These are phyloP conservation scores for Beauveria rudraprayagi DNA, from an alignment of 2,329 filamentous ascomycete genomes.

Conservation along the genomic window DNA sequence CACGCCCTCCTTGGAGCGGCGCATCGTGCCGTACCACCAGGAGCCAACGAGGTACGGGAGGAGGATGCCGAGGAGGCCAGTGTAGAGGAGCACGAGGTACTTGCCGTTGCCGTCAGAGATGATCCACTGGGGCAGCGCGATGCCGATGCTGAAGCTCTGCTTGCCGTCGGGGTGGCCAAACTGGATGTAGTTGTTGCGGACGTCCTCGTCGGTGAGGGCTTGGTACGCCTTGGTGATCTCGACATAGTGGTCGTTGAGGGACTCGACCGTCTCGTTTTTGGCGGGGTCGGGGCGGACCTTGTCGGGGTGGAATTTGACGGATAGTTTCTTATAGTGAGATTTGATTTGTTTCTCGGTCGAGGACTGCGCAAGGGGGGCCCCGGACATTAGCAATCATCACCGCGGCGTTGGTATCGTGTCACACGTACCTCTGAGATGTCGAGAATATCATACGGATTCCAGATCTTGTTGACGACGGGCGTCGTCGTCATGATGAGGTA, in stretches of 20 bases:
- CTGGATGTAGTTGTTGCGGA: conserved; percentile 93
- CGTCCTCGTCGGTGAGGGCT: conserved; percentile 90
- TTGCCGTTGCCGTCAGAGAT: conserved; percentile 91
- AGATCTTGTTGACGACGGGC: conserved; percentile 65
- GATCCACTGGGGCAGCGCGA: conserved; percentile 88
- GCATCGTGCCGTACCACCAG: conserved; percentile 98
- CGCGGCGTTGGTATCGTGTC: background rate
- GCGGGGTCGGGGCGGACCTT: conserved; percentile 75
- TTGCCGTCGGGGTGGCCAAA: conserved; percentile 97
- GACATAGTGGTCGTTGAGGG: conserved; percentile 80
- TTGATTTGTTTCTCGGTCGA: conserved; percentile 87
- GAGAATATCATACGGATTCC: conserved; percentile 95
- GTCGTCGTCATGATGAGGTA: conserved; percentile 82
- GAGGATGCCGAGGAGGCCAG: conserved; percentile 76
- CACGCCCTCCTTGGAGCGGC: conserved; percentile 86
- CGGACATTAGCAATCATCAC: background rate
- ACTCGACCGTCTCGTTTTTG: conserved; percentile 84
- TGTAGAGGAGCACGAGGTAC: conserved; percentile 88
- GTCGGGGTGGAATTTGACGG: conserved; percentile 83
- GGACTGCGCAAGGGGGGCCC: conserved; percentile 40
- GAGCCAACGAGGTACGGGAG: conserved; percentile 89
- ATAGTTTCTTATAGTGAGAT: conserved; percentile 79
- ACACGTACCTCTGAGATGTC: conserved; percentile 66
- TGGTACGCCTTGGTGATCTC: conserved; percentile 98
- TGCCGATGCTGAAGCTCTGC: conserved; percentile 96